Evolutionary conservation across 2,329 filamentous ascomycete species (phyloP).

Genomic region (Hymenoscyphus salicellus): DNA sequence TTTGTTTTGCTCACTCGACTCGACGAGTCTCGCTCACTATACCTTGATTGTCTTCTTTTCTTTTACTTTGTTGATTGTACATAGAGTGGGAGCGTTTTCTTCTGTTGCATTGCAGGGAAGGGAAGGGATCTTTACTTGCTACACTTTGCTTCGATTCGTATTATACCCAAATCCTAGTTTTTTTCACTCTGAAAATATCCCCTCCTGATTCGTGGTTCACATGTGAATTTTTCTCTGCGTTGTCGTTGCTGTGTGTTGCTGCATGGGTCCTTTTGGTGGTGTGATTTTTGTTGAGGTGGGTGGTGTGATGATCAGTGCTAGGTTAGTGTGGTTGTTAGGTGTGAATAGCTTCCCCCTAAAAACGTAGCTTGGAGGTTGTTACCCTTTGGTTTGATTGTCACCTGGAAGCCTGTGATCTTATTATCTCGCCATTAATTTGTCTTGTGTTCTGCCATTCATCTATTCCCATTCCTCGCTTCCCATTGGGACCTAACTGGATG

Average conservation of each 20-base stretch:
- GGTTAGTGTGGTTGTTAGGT: neutral
- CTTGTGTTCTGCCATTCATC: neutral
- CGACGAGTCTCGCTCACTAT: neutral
- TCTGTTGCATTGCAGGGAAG: neutral
- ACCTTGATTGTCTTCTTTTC: neutral
- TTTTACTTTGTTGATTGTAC: neutral
- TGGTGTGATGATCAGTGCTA: neutral
- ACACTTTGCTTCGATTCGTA: constrained; percentile 8
- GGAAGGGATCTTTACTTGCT: neutral
- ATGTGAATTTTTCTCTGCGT: neutral
- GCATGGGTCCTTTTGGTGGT: neutral
- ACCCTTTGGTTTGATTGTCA: neutral
- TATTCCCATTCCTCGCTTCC: neutral
- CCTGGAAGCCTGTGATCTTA: too few relatives aligned
- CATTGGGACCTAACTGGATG: neutral
- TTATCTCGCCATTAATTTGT: neutral
- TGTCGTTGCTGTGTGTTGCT: neutral
- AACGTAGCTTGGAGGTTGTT: neutral
- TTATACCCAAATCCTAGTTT: constrained; percentile 12
- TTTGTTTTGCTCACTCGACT: neutral
- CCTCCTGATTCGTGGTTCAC: too few relatives aligned
- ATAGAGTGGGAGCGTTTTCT: neutral
- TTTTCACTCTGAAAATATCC: neutral
- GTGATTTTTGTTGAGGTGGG: neutral
- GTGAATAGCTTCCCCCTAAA: neutral